phyloP scores from a whole-genome alignment of 495 filamentous ascomycete genomes.

The Penicillium riverlandense region DNA sequence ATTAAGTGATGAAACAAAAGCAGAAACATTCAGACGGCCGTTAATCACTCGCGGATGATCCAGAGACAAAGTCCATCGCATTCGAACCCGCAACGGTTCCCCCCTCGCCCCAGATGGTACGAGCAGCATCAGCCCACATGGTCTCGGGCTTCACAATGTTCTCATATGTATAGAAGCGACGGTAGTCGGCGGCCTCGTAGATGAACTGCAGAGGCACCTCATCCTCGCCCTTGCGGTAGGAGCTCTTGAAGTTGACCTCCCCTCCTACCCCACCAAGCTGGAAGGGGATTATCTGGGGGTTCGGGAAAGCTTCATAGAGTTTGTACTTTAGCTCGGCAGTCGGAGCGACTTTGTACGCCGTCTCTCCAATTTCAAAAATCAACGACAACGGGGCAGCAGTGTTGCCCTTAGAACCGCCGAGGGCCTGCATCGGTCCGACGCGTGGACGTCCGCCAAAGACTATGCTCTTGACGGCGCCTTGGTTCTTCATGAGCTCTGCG shows the following conservation, averaged over 20 bases:
- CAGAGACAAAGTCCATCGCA: too few relatives aligned
- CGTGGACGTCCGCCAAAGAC: constrained; percentile 41
- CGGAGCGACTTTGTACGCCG: neutral
- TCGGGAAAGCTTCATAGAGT: neutral
- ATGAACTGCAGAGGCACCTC: constrained; percentile 17
- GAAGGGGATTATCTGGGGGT: neutral
- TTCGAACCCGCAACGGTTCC: too few relatives aligned
- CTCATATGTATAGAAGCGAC: constrained; percentile 18
- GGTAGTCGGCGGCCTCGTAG: constrained; percentile 26
- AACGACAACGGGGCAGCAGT: neutral
- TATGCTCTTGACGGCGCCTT: constrained; percentile 36
- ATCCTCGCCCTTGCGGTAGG: constrained; percentile 1
- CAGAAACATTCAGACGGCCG: too few relatives aligned
- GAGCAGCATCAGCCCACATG: constrained; percentile 12
- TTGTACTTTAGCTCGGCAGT: neutral
- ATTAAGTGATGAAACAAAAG: too few relatives aligned
- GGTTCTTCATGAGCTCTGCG: constrained; percentile 45
- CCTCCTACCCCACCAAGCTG: neutral
- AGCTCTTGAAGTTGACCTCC: constrained; percentile 1
- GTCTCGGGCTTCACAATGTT: constrained; percentile 6
- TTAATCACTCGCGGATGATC: too few relatives aligned
- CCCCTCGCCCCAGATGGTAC: constrained; percentile 1
- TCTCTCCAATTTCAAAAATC: neutral
- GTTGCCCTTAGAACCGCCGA: constrained; percentile 28
- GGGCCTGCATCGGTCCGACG: constrained; percentile 35